Base-by-base conservation (phyloP, 345 rosid species). In the Fremontodendron californicum region DNA sequence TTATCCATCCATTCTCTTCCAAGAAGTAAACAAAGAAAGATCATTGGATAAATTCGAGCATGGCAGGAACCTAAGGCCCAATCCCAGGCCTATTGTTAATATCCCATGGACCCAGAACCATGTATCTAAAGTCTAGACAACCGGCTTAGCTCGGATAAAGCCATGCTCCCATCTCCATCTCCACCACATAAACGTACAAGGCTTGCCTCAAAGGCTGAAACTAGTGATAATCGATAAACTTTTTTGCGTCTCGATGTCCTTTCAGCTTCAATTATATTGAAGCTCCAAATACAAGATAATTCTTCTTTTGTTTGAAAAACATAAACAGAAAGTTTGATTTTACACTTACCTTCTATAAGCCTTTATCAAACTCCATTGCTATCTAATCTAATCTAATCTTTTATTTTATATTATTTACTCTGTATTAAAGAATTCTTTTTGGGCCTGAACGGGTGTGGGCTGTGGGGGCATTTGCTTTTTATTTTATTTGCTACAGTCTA, bases 361-460 rank as follows among this genome's bases (percentile, higher is more conserved):
- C n/a, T 33, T 51, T 52, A 19, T 75, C 78, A 70, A 76, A 70
- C 83, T 11, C 74, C 81, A 77, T 77, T 58, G 64, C 71, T 75
- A 19, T 9, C 68, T 3, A n/a, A n/a, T n/a, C n/a, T n/a, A n/a
- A n/a, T n/a, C n/a, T n/a, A n/a, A n/a, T n/a, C n/a, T n/a, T n/a
- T n/a, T n/a, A n/a, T n/a, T n/a, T n/a, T n/a, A n/a, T n/a, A n/a
- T n/a, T n/a, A n/a, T n/a, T n/a, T n/a, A n/a, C n/a, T n/a, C n/a
- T n/a, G n/a, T n/a, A n/a, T n/a, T n/a, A n/a, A n/a, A n/a, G n/a
- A n/a, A n/a, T n/a, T n/a, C n/a, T n/a, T n/a, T n/a, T n/a, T n/a
- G n/a, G n/a, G n/a, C n/a, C n/a, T n/a, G n/a, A n/a, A n/a, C n/a
- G n/a, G n/a, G n/a, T n/a, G n/a, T n/a, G n/a, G n/a, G n/a, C n/a